These are phyloP conservation scores for Nemania bipapillata DNA, from an alignment of 2,329 filamentous ascomycete species.

Conservation along the genomic window DNA sequence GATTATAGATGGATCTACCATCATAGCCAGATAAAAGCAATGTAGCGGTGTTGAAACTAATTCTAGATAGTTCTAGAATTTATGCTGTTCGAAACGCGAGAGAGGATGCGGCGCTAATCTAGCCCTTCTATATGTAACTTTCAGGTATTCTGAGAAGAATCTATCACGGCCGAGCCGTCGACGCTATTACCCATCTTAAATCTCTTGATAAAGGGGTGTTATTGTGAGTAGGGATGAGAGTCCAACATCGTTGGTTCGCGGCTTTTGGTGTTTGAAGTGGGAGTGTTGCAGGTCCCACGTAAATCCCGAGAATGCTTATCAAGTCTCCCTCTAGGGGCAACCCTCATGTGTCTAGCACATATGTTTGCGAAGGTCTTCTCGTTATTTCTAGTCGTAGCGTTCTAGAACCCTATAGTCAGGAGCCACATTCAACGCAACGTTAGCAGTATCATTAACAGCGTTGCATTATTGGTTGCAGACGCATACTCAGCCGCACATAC, in stretches of 20 bases:
- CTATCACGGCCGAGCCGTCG: not conserved
- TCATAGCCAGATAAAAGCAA: not conserved
- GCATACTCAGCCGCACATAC: not conserved
- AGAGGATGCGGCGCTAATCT: not conserved
- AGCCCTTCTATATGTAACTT: not conserved
- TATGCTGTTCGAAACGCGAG: not conserved
- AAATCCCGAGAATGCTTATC: not conserved
- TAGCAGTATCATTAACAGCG: not conserved
- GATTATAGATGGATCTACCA: not conserved
- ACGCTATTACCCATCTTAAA: not conserved
- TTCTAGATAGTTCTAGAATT: not conserved
- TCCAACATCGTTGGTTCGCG: not conserved
- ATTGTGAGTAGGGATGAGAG: not conserved
- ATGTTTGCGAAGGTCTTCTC: no score
- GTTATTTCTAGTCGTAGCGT: no score
- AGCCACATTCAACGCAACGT: not conserved
- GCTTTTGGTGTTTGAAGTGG: not conserved
- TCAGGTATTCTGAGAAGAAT: not conserved
- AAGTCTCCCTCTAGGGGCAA: no score
- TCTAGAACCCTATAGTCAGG: not conserved
- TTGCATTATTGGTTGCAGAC: not conserved
- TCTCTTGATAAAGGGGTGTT: not conserved
- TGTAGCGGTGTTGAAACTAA: not conserved
- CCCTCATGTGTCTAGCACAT: no score
- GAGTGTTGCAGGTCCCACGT: not conserved